Evolutionary conservation across 805 yeast species (phyloP), one percentile per base, ranked within the genome.

Genomic region (Candida jianshihensis): DNA sequence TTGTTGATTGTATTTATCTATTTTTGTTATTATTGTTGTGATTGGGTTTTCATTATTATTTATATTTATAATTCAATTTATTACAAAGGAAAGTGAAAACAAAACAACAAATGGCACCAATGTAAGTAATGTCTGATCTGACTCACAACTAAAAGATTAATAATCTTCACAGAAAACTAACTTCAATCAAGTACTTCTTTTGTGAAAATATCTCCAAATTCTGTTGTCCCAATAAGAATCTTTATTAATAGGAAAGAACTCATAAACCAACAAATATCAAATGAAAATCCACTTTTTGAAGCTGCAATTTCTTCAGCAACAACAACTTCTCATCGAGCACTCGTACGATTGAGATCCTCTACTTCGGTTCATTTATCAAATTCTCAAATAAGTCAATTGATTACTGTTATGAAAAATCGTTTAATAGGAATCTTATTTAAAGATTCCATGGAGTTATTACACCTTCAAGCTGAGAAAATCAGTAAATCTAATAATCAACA

Each of bases 271-370:
- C 20, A 18, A 31, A 31, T 12, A 24, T 24, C 10, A 5, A n/a
- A 11, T n/a, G 15, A 21, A 19, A 27, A 12, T 16, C 13, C 6
- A 14, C 15, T 36, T 9, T 47, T 47, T 31, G 48, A 49, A 34
- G 43, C 49, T 11, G 53, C 46, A 2, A 43, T 49, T 4, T 38
- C 49, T 3, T 41, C 51, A 4, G 40, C 43, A 2, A 38, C 42
- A 8, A 48, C 52, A 3, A 38, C 35, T 17, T 38, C 31, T 25
- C 52, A 48, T 19, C 34, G 39, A 18, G 49, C 51, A 1, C 16
- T 49, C 9, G 46, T 49, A 2, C 25, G 48, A 2, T 33, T 47
- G 15, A 29, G 34, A 16, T 39, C 42, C 10, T 38, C 46, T n/a
- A 16, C 41, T 1, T 25, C 41, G 13, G 36, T 51, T 1, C 37